phyloP scores from a whole-genome alignment of 2,329 filamentous ascomycete genomes.

The Dissoconium aciculare region DNA sequence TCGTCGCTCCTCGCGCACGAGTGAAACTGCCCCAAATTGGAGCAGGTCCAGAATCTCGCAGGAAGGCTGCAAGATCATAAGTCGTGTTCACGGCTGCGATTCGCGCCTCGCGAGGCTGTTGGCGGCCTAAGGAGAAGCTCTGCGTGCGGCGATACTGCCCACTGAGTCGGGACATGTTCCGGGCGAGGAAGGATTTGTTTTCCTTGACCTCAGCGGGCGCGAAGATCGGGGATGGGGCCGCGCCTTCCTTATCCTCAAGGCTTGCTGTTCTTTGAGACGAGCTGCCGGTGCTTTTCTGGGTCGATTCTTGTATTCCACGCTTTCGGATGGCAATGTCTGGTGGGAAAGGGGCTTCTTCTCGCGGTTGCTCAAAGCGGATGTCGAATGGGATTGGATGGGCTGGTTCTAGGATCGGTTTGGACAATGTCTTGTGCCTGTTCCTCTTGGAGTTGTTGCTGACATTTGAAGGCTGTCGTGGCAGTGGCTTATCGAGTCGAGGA shows the following conservation, averaged over 20 bases:
- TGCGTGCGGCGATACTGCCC: slow-evolving; percentile 4
- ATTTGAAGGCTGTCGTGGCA: slow-evolving; percentile 5
- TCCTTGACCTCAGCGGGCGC: slow-evolving; percentile 1
- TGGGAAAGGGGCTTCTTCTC: slow-evolving; percentile 9
- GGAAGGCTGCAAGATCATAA: slow-evolving; percentile 14
- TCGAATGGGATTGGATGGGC: slow-evolving; percentile 13
- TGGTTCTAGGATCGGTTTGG: slow-evolving; percentile 9
- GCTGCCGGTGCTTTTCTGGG: slow-evolving; percentile 1
- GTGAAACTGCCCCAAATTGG: too few relatives aligned
- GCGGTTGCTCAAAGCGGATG: slow-evolving; percentile 14
- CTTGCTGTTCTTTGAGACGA: not conserved
- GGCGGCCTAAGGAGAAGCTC: slow-evolving; percentile 9
- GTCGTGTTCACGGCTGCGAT: slow-evolving; percentile 6
- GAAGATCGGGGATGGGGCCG: slow-evolving; percentile 2
- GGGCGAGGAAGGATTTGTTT: not conserved
- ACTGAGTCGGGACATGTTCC: slow-evolving; percentile 4
- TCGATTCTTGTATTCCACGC: too few relatives aligned
- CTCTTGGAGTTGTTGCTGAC: not conserved
- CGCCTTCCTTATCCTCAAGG: slow-evolving; percentile 1
- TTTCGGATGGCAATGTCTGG: too few relatives aligned
- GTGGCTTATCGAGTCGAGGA: slow-evolving; percentile 13
- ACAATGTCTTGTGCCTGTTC: slow-evolving; percentile 4
- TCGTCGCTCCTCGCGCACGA: too few relatives aligned
- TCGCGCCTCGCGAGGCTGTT: slow-evolving; percentile 4
- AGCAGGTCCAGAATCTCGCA: slow-evolving; percentile 12